Conservation (phyloP, 805 yeast species). For the Kuraishia floccosa region DNA sequence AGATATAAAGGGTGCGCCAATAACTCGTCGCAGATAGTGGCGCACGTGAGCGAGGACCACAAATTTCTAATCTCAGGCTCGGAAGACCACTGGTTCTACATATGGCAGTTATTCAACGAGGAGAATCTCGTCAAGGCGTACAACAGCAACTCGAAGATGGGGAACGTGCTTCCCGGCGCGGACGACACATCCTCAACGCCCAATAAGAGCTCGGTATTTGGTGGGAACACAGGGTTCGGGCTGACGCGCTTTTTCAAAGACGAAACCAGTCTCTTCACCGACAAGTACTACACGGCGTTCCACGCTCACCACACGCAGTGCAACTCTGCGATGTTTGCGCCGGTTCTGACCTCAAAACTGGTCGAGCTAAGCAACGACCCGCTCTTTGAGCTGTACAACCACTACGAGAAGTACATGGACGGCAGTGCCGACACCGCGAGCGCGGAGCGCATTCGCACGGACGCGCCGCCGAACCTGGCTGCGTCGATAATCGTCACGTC, state of each 20-base stretch:
- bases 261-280: constrained; percentile 29
- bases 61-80: constrained; percentile 63
- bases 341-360: constrained; percentile 49
- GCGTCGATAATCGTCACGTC: constrained; percentile 57
- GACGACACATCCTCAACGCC: background rate
- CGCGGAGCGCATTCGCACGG: no score
- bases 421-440: background rate
- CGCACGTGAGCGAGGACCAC: constrained; percentile 47
- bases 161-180: background rate
- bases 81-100: constrained; percentile 79
- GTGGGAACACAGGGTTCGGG: background rate
- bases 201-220: constrained; percentile 1
- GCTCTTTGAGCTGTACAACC: constrained; percentile 46
- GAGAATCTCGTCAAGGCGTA: constrained; percentile 4
- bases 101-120: constrained; percentile 48
- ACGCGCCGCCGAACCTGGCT: constrained; percentile 24
- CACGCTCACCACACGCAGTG: constrained; percentile 70
- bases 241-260: constrained; percentile 14
- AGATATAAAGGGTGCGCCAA: constrained; percentile 68
- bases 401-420: constrained; percentile 5
- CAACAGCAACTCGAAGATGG: constrained; percentile 2
- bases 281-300: constrained; percentile 54
- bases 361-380: constrained; percentile 71
- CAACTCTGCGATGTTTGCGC: constrained; percentile 73
- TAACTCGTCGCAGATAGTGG: constrained; percentile 60